Conservation (phyloP, 331 rosid genomes). For the Dryas integrifolia region DNA sequence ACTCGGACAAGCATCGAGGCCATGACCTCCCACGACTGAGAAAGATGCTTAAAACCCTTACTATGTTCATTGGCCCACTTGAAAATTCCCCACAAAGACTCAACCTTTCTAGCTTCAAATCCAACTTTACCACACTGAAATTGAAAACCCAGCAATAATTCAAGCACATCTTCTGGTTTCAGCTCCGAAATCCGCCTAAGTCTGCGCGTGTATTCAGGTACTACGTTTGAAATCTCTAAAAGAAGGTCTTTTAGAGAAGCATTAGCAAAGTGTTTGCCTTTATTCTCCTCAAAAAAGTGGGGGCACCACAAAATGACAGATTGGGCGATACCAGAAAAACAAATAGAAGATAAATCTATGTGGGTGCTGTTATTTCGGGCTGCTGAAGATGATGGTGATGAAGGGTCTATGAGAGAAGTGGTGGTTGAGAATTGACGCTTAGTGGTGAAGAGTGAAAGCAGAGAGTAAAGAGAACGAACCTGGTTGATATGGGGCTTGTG, state of each 20-base stretch:
- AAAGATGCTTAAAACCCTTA: constrained; percentile 39
- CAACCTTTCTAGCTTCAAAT: constrained; percentile 48
- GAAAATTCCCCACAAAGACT: constrained; percentile 61
- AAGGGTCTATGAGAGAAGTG: constrained; percentile 11
- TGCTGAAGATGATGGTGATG: constrained; percentile 3
- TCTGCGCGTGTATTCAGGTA: constrained; percentile 57
- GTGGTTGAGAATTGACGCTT: constrained; percentile 20
- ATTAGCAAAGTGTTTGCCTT: constrained; percentile 27
- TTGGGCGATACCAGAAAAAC: constrained; percentile 48
- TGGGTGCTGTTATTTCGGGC: constrained; percentile 20
- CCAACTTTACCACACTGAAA: constrained; percentile 36
- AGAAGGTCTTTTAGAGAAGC: constrained; percentile 51
- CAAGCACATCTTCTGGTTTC: constrained; percentile 55
- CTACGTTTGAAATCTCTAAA: constrained; percentile 49
- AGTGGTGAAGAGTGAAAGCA: constrained; percentile 15
- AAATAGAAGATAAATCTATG: constrained; percentile 25
- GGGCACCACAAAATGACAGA: constrained; percentile 43
- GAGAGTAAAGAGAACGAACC: constrained; percentile 29
- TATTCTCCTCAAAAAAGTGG: constrained; percentile 20
- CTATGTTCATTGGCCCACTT: constrained; percentile 39
- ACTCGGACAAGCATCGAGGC: constrained; percentile 55
- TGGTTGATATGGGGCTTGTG: constrained; percentile 20
- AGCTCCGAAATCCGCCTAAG: constrained; percentile 49
- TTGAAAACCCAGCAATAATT: constrained; percentile 51
- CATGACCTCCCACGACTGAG: constrained; percentile 58